Conservation (phyloP, 768 basidiomycete species). For the Kwoniella pini region DNA sequence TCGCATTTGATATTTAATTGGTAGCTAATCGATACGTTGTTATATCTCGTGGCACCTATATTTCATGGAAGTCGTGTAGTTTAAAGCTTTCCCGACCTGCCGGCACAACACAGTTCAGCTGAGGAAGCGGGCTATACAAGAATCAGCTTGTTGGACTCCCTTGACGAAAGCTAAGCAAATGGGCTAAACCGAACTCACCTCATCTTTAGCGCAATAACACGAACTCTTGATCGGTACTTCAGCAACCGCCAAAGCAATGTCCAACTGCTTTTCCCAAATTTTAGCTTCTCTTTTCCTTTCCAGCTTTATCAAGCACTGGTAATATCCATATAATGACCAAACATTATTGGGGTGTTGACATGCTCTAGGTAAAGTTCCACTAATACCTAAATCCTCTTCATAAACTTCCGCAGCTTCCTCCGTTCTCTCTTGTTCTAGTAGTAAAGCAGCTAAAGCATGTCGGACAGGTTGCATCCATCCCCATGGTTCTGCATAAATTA, state of each 20-base stretch:
- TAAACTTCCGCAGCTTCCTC: slow-evolving; percentile 35
- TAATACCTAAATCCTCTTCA: slow-evolving; percentile 41
- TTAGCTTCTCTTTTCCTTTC: slow-evolving; percentile 31
- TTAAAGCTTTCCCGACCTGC: not conserved
- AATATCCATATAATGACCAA: slow-evolving; percentile 45
- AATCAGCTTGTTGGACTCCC: not conserved
- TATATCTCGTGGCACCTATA: too few relatives aligned
- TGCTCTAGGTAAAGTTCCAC: slow-evolving; percentile 29
- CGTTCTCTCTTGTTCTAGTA: slow-evolving; percentile 39
- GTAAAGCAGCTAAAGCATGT: slow-evolving; percentile 44
- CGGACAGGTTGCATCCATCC: slow-evolving; percentile 45
- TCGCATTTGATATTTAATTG: too few relatives aligned
- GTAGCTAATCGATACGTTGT: too few relatives aligned
- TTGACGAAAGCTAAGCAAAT: not conserved
- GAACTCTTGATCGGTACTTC: slow-evolving; percentile 36
- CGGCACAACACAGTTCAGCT: not conserved
- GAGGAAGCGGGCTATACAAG: not conserved
- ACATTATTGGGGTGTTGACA: slow-evolving; percentile 48
- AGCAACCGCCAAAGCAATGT: slow-evolving; percentile 30
- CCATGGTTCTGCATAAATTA: slow-evolving; percentile 47
- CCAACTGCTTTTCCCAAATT: slow-evolving; percentile 26
- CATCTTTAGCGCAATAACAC: slow-evolving; percentile 32
- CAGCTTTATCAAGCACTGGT: slow-evolving; percentile 39
- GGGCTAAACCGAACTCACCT: too few relatives aligned
- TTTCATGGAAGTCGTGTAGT: not conserved